Conservation (phyloP, 805 yeast genomes). For the Cyberlindnera mycetangii region DNA sequence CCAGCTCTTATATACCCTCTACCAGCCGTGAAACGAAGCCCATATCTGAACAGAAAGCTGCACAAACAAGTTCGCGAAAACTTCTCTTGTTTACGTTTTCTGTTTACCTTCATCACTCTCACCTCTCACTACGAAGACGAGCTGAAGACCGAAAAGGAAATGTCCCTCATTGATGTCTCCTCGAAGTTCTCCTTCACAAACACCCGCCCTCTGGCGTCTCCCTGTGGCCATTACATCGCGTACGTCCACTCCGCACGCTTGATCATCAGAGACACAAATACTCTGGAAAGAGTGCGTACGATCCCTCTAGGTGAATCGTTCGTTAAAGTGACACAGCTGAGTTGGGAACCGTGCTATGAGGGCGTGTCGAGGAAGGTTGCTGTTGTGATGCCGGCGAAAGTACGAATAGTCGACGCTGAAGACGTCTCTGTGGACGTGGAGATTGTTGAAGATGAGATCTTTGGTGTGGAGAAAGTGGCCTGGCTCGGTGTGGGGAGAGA, state of each 20-base stretch:
- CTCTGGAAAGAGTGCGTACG: conserved; percentile 12
- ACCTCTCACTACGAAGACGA: neutral
- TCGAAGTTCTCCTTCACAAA: conserved; percentile 14
- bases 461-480: conserved; percentile 19
- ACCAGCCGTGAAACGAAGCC: too few species aligned
- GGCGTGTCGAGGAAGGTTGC: conserved; percentile 14
- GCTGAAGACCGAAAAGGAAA: neutral
- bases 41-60: too few species aligned
- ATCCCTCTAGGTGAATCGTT: conserved; percentile 5
- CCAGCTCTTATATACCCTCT: too few species aligned
- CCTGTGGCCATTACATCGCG: conserved; percentile 17
- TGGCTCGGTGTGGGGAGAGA: conserved; percentile 14
- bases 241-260: conserved; percentile 14
- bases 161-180: conserved; percentile 16
- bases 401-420: conserved; percentile 14
- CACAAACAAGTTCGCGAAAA: too few species aligned
- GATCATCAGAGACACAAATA: conserved; percentile 14
- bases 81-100: neutral
- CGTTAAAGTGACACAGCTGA: conserved; percentile 16
- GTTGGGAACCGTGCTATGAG: conserved; percentile 18
- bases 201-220: conserved; percentile 14
- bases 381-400: conserved; percentile 10
- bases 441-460: conserved; percentile 19
- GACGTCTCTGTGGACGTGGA: conserved; percentile 14
- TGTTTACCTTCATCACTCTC: neutral